A percentile compares a stretch with the other conserved stretches of the same genome.
phyloP scores from a whole-genome alignment of 495 filamentous ascomycete genomes.

The Penicillium angulare region DNA sequence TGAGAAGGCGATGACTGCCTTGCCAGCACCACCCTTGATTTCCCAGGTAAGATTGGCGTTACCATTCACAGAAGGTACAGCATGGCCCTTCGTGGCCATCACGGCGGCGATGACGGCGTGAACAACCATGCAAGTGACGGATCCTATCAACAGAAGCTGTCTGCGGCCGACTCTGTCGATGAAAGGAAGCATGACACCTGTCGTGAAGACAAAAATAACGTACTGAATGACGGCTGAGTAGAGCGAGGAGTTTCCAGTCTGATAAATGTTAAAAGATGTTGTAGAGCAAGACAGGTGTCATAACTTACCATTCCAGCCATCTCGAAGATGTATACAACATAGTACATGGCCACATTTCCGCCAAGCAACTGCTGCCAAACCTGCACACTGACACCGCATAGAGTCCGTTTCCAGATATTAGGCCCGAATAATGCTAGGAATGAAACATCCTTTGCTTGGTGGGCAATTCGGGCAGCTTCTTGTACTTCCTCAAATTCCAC shows the following conservation, averaged over 20 bases:
- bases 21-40: constrained; percentile 60
- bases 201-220: constrained; percentile 72
- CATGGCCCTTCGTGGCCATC: constrained; percentile 48
- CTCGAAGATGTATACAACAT: constrained; percentile 68
- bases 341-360: constrained; percentile 67
- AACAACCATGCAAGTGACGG: constrained; percentile 62
- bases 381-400: constrained; percentile 66
- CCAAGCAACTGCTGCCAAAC: constrained; percentile 70
- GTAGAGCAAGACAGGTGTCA: neutral
- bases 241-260: constrained; percentile 62
- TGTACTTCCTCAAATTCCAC: constrained; percentile 75
- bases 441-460: constrained; percentile 52
- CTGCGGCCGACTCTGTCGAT: constrained; percentile 76
- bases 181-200: constrained; percentile 63
- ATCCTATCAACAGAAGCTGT: constrained; percentile 65
- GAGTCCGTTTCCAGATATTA: constrained; percentile 69
- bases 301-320: constrained; percentile 54
- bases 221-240: constrained; percentile 72
- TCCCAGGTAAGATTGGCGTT: constrained; percentile 66
- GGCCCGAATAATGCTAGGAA: constrained; percentile 58
- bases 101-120: constrained; percentile 62
- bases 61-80: constrained; percentile 57
- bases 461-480: constrained; percentile 51
- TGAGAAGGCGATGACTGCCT: constrained; percentile 72
- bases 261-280: constrained; percentile 3